A percentile compares a stretch with the other conserved stretches of the same genome.
Evolutionary conservation across 768 basidiomycete species (phyloP).

Genomic region (Cyclocybe aegerita): DNA sequence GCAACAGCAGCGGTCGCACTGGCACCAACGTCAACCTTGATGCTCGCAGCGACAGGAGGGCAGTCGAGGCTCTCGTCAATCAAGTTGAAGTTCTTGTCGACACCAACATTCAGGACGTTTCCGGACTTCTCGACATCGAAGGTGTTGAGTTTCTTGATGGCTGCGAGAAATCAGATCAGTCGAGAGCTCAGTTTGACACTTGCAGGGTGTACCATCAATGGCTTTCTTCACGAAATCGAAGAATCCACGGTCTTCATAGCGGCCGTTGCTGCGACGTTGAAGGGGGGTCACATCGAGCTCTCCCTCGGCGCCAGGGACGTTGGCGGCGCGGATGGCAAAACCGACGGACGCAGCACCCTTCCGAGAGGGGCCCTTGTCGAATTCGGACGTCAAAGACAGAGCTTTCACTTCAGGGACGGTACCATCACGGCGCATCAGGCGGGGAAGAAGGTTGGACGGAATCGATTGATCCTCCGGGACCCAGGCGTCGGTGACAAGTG

Average conservation of each 20-base stretch:
- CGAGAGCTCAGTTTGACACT: background rate
- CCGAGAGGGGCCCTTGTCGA: slow-evolving; percentile 14
- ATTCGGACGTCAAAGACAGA: slow-evolving; percentile 40
- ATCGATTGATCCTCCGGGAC: slow-evolving; percentile 43
- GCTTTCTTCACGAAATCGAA: slow-evolving; percentile 26
- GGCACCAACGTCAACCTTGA: slow-evolving; percentile 28
- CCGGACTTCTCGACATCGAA: slow-evolving; percentile 30
- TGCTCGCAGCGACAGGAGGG: slow-evolving; percentile 19
- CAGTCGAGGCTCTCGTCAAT: slow-evolving; percentile 28
- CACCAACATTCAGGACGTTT: slow-evolving; percentile 27
- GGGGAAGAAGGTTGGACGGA: slow-evolving; percentile 25
- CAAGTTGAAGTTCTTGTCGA: slow-evolving; percentile 30
- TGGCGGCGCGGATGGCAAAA: slow-evolving; percentile 32
- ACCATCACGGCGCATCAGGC: slow-evolving; percentile 32
- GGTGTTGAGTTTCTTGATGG: slow-evolving; percentile 24
- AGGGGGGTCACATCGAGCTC: slow-evolving; percentile 18
- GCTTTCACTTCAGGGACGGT: slow-evolving; percentile 34
- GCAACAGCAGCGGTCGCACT: slow-evolving; percentile 32
- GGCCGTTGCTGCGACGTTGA: slow-evolving; percentile 11
- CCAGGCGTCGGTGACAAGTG: slow-evolving; percentile 41
- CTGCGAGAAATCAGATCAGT: slow-evolving; percentile 2
- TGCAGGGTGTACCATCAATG: slow-evolving; percentile 21
- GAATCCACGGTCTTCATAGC: slow-evolving; percentile 22
- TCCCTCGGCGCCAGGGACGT: slow-evolving; percentile 27
- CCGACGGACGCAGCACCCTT: slow-evolving; percentile 23